These are phyloP conservation scores for Strigomonas culicis DNA, from an alignment of 208 protist genomes.

Conservation along the genomic window DNA sequence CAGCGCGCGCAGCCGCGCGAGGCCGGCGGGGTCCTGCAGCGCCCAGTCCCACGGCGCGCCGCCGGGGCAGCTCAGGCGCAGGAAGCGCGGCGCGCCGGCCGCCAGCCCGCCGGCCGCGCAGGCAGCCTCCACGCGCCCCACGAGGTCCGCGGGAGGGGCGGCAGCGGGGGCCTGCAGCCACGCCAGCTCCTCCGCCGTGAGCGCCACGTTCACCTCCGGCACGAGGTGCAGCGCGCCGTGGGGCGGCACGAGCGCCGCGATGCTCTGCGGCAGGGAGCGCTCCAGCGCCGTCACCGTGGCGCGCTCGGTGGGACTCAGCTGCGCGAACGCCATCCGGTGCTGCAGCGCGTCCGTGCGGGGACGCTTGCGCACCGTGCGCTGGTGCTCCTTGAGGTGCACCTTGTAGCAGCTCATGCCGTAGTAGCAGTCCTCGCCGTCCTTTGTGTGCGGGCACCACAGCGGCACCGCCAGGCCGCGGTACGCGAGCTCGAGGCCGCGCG, in stretches of 20 bases:
- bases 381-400: constrained; percentile 49
- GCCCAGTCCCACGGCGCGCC: constrained; percentile 86
- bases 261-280: constrained; percentile 10
- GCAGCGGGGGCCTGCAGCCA: neutral
- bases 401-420: constrained; percentile 68
- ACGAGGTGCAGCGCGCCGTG: neutral
- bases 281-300: neutral
- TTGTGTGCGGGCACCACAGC: constrained; percentile 69
- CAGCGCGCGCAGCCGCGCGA: constrained; percentile 30
- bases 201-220: constrained; percentile 29
- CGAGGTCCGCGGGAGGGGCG: constrained; percentile 15
- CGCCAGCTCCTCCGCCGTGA: constrained; percentile 22
- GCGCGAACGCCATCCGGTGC: constrained; percentile 27
- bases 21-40: constrained; percentile 27
- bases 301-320: constrained; percentile 19
- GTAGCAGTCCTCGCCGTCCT: constrained; percentile 55
- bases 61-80: constrained; percentile 62
- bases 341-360: constrained; percentile 19
- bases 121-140: constrained; percentile 21
- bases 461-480: constrained; percentile 65
- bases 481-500: constrained; percentile 69
- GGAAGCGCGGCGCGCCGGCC: constrained; percentile 26
- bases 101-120: constrained; percentile 1
- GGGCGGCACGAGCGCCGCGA: constrained; percentile 4
- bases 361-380: constrained; percentile 72